phyloP scores from a whole-genome alignment of 176 grass and related monocot genomes.

The Raddia distichophylla region DNA sequence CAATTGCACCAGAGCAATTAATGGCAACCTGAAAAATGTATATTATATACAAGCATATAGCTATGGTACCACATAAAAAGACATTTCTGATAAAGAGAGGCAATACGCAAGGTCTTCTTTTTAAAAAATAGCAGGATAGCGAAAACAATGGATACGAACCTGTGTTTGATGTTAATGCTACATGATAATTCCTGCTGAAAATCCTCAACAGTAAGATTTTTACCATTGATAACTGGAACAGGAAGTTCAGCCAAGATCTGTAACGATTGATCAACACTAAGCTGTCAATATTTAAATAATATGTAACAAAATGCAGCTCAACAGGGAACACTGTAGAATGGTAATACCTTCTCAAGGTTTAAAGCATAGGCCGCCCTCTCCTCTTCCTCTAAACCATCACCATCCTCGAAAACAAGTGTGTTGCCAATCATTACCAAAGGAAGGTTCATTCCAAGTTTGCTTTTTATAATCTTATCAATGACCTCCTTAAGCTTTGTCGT shows the following conservation, averaged over 20 bases:
- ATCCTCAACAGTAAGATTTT: constrained; percentile 87
- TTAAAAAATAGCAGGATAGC: constrained; percentile 1
- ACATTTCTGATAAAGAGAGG: background rate
- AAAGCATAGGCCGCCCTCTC: constrained; percentile 69
- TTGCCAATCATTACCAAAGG: constrained; percentile 85
- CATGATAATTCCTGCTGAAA: constrained; percentile 87
- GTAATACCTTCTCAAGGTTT: constrained; percentile 88
- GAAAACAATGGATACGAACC: constrained; percentile 46
- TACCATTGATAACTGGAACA: constrained; percentile 79
- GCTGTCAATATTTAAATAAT: constrained; percentile 17
- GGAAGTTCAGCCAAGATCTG: constrained; percentile 86
- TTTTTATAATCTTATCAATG: constrained; percentile 87
- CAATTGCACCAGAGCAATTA: background rate
- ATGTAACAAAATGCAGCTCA: constrained; percentile 1
- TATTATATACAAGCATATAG: constrained; percentile 15
- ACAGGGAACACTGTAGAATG: constrained; percentile 13
- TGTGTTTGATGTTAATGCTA: constrained; percentile 98
- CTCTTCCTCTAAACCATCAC: constrained; percentile 82
- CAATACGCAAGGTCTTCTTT: background rate
- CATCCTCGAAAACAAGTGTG: constrained; percentile 84
- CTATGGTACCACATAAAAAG: background rate
- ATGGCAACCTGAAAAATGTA: background rate
- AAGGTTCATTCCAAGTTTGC: constrained; percentile 92
- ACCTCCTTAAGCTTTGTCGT: constrained; percentile 80
- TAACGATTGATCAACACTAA: constrained; percentile 28